phyloP scores from a whole-genome alignment of 1,139 yeast genomes.

The Suhomyces bokatorum region DNA sequence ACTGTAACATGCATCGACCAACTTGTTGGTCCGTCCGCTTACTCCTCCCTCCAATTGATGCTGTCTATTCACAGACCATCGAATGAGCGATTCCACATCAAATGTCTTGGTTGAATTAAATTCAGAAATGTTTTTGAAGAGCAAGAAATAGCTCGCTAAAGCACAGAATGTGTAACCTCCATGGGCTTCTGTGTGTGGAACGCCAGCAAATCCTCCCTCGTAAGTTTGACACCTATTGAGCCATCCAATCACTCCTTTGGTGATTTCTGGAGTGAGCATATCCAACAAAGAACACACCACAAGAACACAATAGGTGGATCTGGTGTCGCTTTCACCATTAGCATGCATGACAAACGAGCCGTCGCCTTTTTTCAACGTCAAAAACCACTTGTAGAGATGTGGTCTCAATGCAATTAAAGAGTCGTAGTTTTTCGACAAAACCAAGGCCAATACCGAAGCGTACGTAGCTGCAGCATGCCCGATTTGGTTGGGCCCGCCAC shows the following conservation, averaged over 20 bases:
- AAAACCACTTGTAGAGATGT: conserved; percentile 62
- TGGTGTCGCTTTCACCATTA: conserved; percentile 83
- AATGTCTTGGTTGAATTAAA: conserved; percentile 24
- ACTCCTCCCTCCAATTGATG: conserved; percentile 77
- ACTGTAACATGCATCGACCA: conserved; percentile 95
- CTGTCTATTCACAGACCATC: conserved; percentile 78
- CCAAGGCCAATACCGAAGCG: conserved; percentile 69
- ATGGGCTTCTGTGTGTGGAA: conserved; percentile 85
- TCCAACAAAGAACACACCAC: conserved; percentile 69
- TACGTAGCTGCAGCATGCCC: conserved; percentile 88
- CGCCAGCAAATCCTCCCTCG: conserved; percentile 94
- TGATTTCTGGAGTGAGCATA: conserved; percentile 63
- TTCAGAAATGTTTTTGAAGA: conserved; percentile 31
- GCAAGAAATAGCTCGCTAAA: conserved; percentile 63
- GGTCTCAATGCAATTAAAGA: conserved; percentile 26
- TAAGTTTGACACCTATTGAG: conserved; percentile 76
- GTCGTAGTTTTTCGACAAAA: conserved; percentile 49
- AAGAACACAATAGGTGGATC: conserved; percentile 86
- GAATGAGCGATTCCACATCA: conserved; percentile 43
- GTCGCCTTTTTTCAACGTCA: conserved; percentile 60
- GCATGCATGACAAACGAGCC: conserved; percentile 77
- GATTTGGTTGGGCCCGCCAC: conserved; percentile 79
- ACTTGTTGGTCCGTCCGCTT: conserved; percentile 85
- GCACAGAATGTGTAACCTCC: conserved; percentile 97
- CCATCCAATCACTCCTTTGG: conserved; percentile 57